Evolutionary conservation across 768 basidiomycete genomes (phyloP), one percentile per base, ranked within the genome.

Genomic region (Russula sp.): DNA sequence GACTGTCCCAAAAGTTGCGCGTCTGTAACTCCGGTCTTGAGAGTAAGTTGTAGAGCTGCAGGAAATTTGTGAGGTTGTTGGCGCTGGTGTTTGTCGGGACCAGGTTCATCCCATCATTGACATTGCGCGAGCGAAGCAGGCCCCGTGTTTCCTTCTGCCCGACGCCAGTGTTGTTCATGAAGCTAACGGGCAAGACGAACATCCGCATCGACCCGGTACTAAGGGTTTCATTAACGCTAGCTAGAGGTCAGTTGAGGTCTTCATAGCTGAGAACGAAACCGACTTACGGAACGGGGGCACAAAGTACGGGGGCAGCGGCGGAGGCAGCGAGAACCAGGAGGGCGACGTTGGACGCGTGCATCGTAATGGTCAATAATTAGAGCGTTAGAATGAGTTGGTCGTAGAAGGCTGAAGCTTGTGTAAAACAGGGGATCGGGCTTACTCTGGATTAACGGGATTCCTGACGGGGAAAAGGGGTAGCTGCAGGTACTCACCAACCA

Each of bases 401-500:
- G 34, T 50, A 18, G 7, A 25, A 20, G 29, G 14, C 5, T 25
- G 56, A 35, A 3, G n/a, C 34, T 50, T 36, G 7, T 16, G 2
- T 7, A 22, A 35, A 42, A n/a, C n/a, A 50, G 10, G 5, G 3
- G 39, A 20, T 20, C 18, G 32, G 18, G 32, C 58, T n/a, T 43
- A 34, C 20, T 22, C 42, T 51, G 32, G 7, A 16, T 59, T 16
- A 59, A 32, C 20, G 18, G 5, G 22, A 25, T 10, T 20, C 36
- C 36, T 8, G 10, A 3, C 6, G 3, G 22, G 3, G 49, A n/a
- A 18, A 4, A 7, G 38, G 29, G 41, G 25, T 2, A 22, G 39
- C 18, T 18, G 1, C 39, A 34, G 39, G 14, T 42, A 50, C 58
- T 59, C 34, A 59, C 58, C 58, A 59, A 51, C 58, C 58, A 58